These are phyloP conservation scores for Talinum fruticosum DNA, from an alignment of 148 eudicot genomes.

Conservation along the genomic window DNA sequence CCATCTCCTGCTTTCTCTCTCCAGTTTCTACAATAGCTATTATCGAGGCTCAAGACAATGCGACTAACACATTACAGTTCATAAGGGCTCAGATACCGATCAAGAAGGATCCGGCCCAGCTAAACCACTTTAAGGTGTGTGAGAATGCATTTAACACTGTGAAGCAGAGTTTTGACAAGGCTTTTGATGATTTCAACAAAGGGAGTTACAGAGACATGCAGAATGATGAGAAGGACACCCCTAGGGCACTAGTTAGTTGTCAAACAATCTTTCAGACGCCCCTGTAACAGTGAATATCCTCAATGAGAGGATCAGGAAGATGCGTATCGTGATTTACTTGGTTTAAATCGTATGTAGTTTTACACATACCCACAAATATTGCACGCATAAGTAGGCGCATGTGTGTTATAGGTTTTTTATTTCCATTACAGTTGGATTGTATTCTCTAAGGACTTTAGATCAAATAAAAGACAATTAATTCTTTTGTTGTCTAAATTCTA, in stretches of 20 bases:
- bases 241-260: conserved; percentile 16
- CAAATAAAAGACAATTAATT: too few species aligned
- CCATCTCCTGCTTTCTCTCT: too few species aligned
- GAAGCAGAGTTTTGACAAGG: conserved; percentile 11
- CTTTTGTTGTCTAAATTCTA: too few species aligned
- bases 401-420: not conserved
- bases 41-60: conserved; percentile 10
- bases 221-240: conserved; percentile 4
- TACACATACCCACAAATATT: not conserved
- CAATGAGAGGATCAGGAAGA: conserved; percentile 27
- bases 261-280: not conserved
- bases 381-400: not conserved
- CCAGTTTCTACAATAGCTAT: too few species aligned
- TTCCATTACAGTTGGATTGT: too few species aligned
- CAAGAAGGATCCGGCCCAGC: not conserved
- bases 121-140: conserved; percentile 13
- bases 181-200: conserved; percentile 1
- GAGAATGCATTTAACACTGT: conserved; percentile 9
- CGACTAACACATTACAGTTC: conserved; percentile 18
- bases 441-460: too few species aligned
- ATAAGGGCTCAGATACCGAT: conserved; percentile 5
- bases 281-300: not conserved
- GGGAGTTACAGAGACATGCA: conserved; percentile 3
- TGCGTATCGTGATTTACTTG: not conserved
- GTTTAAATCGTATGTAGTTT: not conserved